Evolutionary conservation across 768 basidiomycete species (phyloP), one percentile per base, ranked within the genome.

Genomic region (Clitopilus passeckerianus): DNA sequence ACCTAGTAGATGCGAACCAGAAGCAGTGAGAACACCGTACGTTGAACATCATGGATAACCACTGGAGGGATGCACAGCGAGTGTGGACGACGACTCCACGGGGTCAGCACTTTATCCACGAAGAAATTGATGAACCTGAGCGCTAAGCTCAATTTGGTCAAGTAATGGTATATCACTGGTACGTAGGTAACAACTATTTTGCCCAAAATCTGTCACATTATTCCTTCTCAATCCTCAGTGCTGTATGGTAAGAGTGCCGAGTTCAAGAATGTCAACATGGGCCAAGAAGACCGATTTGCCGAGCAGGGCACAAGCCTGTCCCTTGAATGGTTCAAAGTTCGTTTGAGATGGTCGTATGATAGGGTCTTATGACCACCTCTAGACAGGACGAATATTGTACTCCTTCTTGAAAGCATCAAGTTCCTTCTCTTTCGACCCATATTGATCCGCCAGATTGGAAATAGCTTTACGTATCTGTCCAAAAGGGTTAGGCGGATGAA

Each of bases 341-440:
- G 37, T 56, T 56, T 10, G 14, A 54, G n/a, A 33, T 56, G 24
- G 27, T 56, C 54, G n/a, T 35, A 34, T 56, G 34, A 41, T 18
- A 56, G 4, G 24, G 34, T 55, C 54, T 27, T 22, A 23, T 22
- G 54, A 22, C 34, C 34, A 8, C 15, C 24, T 23, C 56, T 64
- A 68, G 23, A 85, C 81, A 16, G 86, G 82, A 33, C 90, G 85
- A 64, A 92, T 89, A 61, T 84, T 85, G 70, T 91, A 86, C 57
- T 93, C 89, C 65, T 76, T 78, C 70, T 90, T 91, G 76, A 93
- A 91, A 24, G 75, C 72, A 65, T 92, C 89, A 62, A 93, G 87
- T 60, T 93, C 92, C 61, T 85, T 81, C 66, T 94, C 95, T 72
- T 91, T 95, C 56, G 80, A 75, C 74, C 92, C 93, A 79, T 98